phyloP scores from a whole-genome alignment of 225 moss, liverwort and hornwort species.

The Climacium dendroides region DNA sequence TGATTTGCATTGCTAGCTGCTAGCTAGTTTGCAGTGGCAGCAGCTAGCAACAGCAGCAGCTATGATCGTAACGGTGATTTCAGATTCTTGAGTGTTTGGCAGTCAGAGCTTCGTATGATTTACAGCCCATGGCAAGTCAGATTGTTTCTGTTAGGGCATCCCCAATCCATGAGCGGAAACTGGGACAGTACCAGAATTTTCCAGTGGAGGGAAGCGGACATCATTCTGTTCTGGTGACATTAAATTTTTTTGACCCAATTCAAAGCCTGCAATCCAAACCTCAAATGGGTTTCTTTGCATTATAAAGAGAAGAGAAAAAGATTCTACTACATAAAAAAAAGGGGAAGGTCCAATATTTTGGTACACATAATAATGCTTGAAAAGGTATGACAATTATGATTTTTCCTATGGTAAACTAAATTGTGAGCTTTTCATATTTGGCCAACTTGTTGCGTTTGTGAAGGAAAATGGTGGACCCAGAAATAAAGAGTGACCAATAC shows the following conservation, averaged over 20 bases:
- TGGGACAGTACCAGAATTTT: neutral
- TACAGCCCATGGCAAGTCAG: neutral
- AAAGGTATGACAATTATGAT: neutral
- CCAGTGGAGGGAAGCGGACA: neutral
- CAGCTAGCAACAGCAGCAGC: too few species aligned
- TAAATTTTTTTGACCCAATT: neutral
- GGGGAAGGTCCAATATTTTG: too few species aligned
- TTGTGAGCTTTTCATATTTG: neutral
- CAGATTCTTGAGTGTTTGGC: neutral
- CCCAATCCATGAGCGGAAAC: neutral
- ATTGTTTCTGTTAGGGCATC: neutral
- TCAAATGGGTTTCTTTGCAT: neutral
- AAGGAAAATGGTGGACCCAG: too few species aligned
- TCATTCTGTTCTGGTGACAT: neutral
- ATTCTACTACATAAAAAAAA: rapidly evolving
- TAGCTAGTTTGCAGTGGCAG: neutral
- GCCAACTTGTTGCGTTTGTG: neutral
- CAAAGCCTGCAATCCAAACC: neutral
- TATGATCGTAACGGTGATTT: neutral
- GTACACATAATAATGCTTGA: neutral
- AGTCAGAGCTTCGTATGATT: neutral
- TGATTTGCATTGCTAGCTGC: neutral
- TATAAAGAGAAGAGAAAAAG: neutral
- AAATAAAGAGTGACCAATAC: neutral
- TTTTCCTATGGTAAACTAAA: neutral